Evolutionary conservation across 2,329 filamentous ascomycete species (phyloP).

Genomic region (Stachybotrys chartarum): DNA sequence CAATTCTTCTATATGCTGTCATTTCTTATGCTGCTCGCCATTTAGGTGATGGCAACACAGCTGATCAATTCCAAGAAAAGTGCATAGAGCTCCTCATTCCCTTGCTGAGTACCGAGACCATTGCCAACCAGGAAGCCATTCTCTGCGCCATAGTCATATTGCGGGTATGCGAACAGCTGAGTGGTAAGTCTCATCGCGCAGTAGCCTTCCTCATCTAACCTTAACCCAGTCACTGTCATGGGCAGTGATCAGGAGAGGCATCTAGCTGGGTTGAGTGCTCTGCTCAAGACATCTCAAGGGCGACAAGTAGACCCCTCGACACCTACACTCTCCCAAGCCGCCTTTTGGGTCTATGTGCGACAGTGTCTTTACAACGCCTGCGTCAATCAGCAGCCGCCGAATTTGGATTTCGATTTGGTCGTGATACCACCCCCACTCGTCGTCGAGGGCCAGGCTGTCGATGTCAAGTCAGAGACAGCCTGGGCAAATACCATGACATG

Average conservation of each 20-base stretch:
- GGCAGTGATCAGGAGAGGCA: conserved; percentile 11
- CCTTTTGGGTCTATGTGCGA: conserved; percentile 11
- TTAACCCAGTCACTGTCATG: neutral
- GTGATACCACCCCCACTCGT: conserved; percentile 1
- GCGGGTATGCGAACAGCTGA: conserved; percentile 6
- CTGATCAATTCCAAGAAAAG: conserved; percentile 3
- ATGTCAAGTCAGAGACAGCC: conserved; percentile 8
- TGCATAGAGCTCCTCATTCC: conserved; percentile 4
- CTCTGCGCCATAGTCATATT: conserved; percentile 8
- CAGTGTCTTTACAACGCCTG: conserved; percentile 12
- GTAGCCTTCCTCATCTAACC: neutral
- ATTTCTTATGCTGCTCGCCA: conserved; percentile 4
- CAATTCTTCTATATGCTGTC: conserved; percentile 4
- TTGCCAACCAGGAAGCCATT: conserved; percentile 3
- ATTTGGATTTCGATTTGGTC: conserved; percentile 5
- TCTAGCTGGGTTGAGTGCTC: conserved; percentile 7
- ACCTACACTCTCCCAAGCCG: conserved; percentile 9
- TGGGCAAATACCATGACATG: conserved; percentile 12
- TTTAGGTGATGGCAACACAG: conserved; percentile 2
- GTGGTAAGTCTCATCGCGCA: conserved; percentile 1
- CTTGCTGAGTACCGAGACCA: conserved; percentile 2
- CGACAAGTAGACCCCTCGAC: conserved; percentile 7
- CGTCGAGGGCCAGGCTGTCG: neutral
- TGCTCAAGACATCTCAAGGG: conserved; percentile 10
- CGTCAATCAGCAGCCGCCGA: conserved; percentile 10